Conservation (phyloP, 2,329 filamentous ascomycete genomes). For the Exophiala bonariae region DNA sequence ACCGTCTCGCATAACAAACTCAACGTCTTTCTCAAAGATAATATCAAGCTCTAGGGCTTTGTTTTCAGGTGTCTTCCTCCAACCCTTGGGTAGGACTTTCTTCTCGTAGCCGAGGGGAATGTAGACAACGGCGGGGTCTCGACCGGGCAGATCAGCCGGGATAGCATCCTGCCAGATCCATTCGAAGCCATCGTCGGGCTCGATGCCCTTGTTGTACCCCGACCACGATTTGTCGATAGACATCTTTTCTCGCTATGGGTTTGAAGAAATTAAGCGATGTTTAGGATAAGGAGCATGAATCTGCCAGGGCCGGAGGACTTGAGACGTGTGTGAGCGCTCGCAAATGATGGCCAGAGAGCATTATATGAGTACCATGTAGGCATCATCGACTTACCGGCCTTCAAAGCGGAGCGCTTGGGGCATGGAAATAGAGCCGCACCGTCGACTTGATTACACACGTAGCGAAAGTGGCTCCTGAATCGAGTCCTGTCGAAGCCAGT, state of each 20-base stretch:
- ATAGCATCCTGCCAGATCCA: constrained; percentile 17
- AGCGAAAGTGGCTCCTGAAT: too few species aligned
- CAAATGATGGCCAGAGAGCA: too few species aligned
- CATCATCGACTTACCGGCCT: too few species aligned
- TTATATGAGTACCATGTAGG: too few species aligned
- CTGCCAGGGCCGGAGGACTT: too few species aligned
- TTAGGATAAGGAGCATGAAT: too few species aligned
- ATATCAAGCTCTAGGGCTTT: constrained; percentile 16
- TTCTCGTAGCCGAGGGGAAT: constrained; percentile 19
- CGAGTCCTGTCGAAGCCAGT: too few species aligned
- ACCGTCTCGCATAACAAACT: constrained; percentile 31
- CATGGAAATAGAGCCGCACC: too few species aligned
- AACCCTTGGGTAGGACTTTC: constrained; percentile 9
- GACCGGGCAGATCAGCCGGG: constrained; percentile 9
- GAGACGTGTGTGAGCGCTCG: too few species aligned
- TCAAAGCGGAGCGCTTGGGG: too few species aligned
- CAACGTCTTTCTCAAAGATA: constrained; percentile 28
- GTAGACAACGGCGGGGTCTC: constrained; percentile 4
- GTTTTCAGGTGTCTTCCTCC: constrained; percentile 16
- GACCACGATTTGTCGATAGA: constrained; percentile 17
- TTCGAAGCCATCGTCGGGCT: constrained; percentile 11
- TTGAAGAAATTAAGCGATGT: too few species aligned
- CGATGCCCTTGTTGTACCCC: constrained; percentile 13
- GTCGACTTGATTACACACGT: too few species aligned
- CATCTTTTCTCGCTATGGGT: constrained; percentile 4